phyloP scores from a whole-genome alignment of 805 yeast species.

The Spathaspora boniae region DNA sequence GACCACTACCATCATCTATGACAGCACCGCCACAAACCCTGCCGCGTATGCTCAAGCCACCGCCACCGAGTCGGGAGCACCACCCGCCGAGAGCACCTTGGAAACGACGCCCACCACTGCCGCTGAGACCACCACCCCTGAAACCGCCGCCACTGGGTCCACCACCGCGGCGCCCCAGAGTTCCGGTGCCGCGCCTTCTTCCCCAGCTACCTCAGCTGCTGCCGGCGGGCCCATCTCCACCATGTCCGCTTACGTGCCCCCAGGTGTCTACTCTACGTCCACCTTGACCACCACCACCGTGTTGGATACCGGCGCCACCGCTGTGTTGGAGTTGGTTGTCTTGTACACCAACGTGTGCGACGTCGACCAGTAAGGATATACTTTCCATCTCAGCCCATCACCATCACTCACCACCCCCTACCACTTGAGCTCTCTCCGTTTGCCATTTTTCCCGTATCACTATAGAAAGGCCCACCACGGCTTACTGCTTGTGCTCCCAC shows the following conservation, averaged over 20 bases:
- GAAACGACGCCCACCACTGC: constrained; percentile 1
- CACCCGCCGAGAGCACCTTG: background rate
- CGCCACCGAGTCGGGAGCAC: background rate
- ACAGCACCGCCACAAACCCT: constrained; percentile 5
- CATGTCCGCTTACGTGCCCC: constrained; percentile 14
- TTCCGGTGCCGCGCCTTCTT: background rate
- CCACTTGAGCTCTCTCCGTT: background rate
- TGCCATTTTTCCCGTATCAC: too few relatives aligned
- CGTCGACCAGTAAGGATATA: background rate
- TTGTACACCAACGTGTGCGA: constrained; percentile 20
- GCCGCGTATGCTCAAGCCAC: background rate
- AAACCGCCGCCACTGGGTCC: background rate
- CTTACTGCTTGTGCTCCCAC: background rate
- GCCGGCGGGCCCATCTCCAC: constrained; percentile 4
- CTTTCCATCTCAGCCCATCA: background rate
- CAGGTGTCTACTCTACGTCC: constrained; percentile 18
- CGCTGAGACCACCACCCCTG: background rate
- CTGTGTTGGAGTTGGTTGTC: constrained; percentile 20
- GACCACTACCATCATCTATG: constrained; percentile 24
- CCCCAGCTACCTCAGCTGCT: background rate
- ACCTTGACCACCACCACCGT: constrained; percentile 16
- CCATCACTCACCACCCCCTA: background rate
- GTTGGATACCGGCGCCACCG: constrained; percentile 16
- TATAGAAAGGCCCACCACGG: background rate
- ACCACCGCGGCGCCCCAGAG: constrained; percentile 3